Conservation (phyloP, 306 rosid species). For the Castanospermum australe region DNA sequence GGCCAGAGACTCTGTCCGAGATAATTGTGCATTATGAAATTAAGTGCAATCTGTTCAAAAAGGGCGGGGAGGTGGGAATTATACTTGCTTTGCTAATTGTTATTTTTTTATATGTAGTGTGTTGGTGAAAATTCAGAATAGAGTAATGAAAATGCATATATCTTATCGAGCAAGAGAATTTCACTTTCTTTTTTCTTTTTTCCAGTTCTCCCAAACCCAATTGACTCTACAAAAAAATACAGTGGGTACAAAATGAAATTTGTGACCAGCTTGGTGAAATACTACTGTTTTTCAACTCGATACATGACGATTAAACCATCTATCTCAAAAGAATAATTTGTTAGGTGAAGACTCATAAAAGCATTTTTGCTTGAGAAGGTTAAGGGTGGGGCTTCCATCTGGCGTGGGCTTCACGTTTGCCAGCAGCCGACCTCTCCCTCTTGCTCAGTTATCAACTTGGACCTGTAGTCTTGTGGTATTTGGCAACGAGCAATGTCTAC, state of each 20-base stretch:
- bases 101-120: constrained; percentile 9
- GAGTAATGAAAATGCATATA: not conserved
- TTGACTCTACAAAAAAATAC: no score
- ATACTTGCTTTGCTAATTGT: not conserved
- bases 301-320: no score
- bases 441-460: not conserved
- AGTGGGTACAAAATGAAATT: no score
- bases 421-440: not conserved
- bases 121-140: not conserved
- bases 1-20: not conserved
- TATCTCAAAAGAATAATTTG: no score
- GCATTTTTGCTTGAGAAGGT: no score
- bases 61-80: not conserved
- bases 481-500: not conserved
- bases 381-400: no score
- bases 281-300: no score
- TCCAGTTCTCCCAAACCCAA: not conserved
- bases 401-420: not conserved
- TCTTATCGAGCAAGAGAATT: not conserved
- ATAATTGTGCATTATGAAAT: not conserved
- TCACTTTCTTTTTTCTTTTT: not conserved
- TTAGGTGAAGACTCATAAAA: no score
- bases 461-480: no score
- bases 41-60: not conserved
- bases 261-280: no score